A percentile compares a stretch with the other conserved stretches of the same genome.
These are phyloP conservation scores for Epichloe elymi DNA, from an alignment of 2,329 filamentous ascomycete genomes.

Conservation along the genomic window DNA sequence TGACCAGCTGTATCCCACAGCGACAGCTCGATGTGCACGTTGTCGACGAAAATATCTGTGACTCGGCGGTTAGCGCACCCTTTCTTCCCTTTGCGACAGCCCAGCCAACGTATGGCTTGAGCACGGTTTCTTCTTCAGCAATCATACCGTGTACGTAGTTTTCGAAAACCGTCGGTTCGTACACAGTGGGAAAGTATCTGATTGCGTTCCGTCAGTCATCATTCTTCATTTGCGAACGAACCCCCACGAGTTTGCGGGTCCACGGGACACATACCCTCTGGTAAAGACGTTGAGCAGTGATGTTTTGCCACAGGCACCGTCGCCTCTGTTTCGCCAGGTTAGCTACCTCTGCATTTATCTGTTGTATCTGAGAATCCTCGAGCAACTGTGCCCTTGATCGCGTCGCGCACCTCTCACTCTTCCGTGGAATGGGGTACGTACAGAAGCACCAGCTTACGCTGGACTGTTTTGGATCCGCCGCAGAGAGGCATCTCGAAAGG, in stretches of 20 bases:
- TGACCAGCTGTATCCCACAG: slow-evolving; percentile 98
- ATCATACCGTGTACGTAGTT: slow-evolving; percentile 90
- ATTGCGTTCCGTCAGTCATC: neutral
- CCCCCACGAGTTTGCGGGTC: neutral
- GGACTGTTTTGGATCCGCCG: slow-evolving; percentile 69
- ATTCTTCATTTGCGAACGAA: neutral
- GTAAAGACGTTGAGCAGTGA: slow-evolving; percentile 97
- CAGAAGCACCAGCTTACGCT: slow-evolving; percentile 94
- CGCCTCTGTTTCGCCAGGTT: slow-evolving; percentile 48
- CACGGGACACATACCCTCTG: slow-evolving; percentile 55
- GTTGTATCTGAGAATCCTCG: neutral
- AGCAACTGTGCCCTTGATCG: neutral
- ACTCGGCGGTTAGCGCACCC: neutral
- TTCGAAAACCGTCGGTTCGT: slow-evolving; percentile 96
- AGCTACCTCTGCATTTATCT: neutral
- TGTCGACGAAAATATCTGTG: slow-evolving; percentile 93
- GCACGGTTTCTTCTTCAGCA: neutral
- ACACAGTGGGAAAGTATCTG: slow-evolving; percentile 94
- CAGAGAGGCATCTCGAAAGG: slow-evolving; percentile 28
- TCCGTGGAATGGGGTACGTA: slow-evolving; percentile 22
- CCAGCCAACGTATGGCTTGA: neutral
- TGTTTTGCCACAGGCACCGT: slow-evolving; percentile 95
- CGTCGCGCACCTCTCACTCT: neutral
- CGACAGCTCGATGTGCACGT: slow-evolving; percentile 90
- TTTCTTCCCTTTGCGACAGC: neutral